Evolutionary conservation across 495 filamentous ascomycete genomes (phyloP), one percentile per base, ranked within the genome.

Genomic region (Penicillium coprophilum): DNA sequence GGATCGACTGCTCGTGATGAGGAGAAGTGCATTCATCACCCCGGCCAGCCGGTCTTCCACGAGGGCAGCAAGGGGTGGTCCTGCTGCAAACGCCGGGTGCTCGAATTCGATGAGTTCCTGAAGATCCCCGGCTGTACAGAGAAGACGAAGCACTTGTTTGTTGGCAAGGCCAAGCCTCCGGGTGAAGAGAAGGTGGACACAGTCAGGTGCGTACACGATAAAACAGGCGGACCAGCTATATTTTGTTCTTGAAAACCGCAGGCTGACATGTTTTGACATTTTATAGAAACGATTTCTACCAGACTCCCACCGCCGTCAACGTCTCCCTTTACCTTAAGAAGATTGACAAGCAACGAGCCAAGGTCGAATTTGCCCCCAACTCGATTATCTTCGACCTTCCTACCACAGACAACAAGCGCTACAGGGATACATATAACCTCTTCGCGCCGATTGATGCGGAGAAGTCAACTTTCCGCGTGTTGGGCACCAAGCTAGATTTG

Each of bases 41-140:
- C 92, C 6, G 92, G 92, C 24, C 80, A 76, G 7, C 89, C 92
- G 24, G 83, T 97, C 58, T 98, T 98, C 74, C 94, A 98, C 71
- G 94, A 98, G 77, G 94, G 93, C 21, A 92, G 87, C 71, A 98
- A 98, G 77, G 94, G 94, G 9, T 98, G 93, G 81, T 90, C 84
- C 24, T 98, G 94, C 79, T 98, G 94, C 77, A 97, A 97, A 82
- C 78, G 89, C 62, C 83, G 90, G 19, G 94, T 98, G 47, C 78
- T 98, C 23, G 94, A 98, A 67, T 98, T 98, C 65, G 94, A 98
- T 70, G 87, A 97, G 73, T 98, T 98, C 71, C 84, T 98, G 86
- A 92, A 88, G 72, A 92, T 98, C 46, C 83, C 88, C 50, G 94
- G 94, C 1, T 98, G 94, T 74, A 84, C 84, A 65, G 88, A 87